Conservation (phyloP, 345 rosid genomes). For the Eutrema yunnanense region DNA sequence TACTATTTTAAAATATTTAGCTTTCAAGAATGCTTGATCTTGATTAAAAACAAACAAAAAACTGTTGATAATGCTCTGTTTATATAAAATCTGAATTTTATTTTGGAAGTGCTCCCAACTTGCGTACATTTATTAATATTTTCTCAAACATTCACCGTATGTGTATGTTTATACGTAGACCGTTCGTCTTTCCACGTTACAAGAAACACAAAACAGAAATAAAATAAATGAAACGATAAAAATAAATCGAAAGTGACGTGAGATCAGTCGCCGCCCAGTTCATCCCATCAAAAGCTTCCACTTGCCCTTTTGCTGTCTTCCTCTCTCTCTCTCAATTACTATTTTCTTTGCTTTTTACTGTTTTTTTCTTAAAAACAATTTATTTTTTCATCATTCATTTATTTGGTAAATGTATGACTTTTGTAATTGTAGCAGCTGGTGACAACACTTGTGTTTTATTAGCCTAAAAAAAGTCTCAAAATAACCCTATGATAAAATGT, state of each 20-base stretch:
- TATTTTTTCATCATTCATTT: neutral
- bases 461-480: neutral
- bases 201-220: neutral
- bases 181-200: constrained; percentile 17
- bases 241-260: constrained; percentile 17
- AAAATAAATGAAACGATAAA: neutral
- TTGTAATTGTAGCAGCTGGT: neutral
- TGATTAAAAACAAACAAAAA: neutral
- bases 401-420: neutral
- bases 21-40: neutral
- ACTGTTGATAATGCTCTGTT: neutral
- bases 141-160: constrained; percentile 18
- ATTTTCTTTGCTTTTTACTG: neutral
- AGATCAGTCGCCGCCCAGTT: constrained; percentile 50
- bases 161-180: constrained; percentile 18
- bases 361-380: neutral
- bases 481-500: neutral
- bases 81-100: neutral
- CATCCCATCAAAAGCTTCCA: constrained; percentile 59
- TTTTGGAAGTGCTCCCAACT: constrained; percentile 21
- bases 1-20: no score
- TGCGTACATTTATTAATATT: constrained; percentile 11
- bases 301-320: constrained; percentile 36
- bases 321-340: neutral
- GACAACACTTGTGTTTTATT: neutral